Base-by-base conservation (phyloP, 441 rosid genomes). In the Mallotus japonicus region DNA sequence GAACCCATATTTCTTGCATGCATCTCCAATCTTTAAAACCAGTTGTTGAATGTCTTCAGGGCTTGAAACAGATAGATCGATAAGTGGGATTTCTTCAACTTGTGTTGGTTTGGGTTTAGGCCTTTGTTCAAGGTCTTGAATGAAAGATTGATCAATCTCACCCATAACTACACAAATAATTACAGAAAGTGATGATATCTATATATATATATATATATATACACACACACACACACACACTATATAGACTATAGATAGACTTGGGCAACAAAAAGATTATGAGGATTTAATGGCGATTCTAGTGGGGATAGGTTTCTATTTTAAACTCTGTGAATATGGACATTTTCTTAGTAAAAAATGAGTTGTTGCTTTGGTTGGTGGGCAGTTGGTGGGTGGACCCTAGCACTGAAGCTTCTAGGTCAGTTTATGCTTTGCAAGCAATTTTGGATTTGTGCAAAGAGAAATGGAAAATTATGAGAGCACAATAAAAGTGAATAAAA, bases 1-100 rank as follows among this genome's bases (percentile, higher is more conserved):
- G 62, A 92, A 92, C 0, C 97, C 97, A 92, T 92, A 92, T 62
- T 84, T 83, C 62, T 86, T 77, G 78, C 96, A 87, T 19, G 96
- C 97, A 11, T 75, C 83, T 44, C 93, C 86, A 1, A 90, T 86
- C 75, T 84, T 78, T 0, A 77, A 75, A 37, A 86, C 84, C 9
- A 89, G 61, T 15, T 79, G 51, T 50, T 79, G 50, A 8, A 75
- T 46, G 28, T 73, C 80, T 16, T 64, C 3, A 0, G 82, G 72
- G 61, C 72, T 62, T 0, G 72, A 65, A 22, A 24, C 61, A 4
- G 83, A 78, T 60, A 85, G 85, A 67, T 80, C 81, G 22, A 85
- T 82, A 10, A 80, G 47, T n/a, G 95, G 97, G 64, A 92, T 87
- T 75, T 85, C 89, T 47, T 81, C 75, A 22, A 81, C 75, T 71